Conservation (phyloP, 371 early-diverging fungal genomes). For the Saksenaea vasiformis region DNA sequence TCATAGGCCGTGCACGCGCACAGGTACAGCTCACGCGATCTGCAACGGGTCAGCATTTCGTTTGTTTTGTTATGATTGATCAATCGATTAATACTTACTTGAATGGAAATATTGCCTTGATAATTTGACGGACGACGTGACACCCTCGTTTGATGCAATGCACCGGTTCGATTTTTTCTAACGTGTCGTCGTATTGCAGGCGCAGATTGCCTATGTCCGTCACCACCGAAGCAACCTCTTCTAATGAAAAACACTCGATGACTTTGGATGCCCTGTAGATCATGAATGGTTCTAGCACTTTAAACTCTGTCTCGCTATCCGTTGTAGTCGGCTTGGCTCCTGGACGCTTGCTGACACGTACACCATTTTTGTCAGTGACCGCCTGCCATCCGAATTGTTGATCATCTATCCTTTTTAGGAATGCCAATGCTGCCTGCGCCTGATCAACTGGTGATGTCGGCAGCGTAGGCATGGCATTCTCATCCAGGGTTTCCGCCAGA, state of each 20-base stretch:
- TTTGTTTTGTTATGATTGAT: not conserved
- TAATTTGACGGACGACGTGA: slow-evolving; percentile 39
- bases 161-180: slow-evolving; percentile 43
- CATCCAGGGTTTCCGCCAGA: slow-evolving; percentile 4
- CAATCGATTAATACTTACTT: slow-evolving; percentile 56
- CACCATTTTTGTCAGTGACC: slow-evolving; percentile 51
- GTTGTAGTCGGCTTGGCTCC: slow-evolving; percentile 15
- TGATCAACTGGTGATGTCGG: slow-evolving; percentile 26
- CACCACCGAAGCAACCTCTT: slow-evolving; percentile 57
- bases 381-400: slow-evolving; percentile 52
- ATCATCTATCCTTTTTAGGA: slow-evolving; percentile 35
- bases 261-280: slow-evolving; percentile 58
- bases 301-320: slow-evolving; percentile 17
- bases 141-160: slow-evolving; percentile 43
- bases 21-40: slow-evolving; percentile 40
- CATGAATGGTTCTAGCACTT: slow-evolving; percentile 54
- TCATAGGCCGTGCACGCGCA: slow-evolving; percentile 39
- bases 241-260: slow-evolving; percentile 59
- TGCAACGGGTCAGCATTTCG: not conserved
- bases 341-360: slow-evolving; percentile 47
- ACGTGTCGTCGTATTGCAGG: slow-evolving; percentile 43
- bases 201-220: slow-evolving; percentile 45
- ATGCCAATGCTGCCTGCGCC: slow-evolving; percentile 32
- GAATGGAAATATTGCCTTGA: slow-evolving; percentile 58
- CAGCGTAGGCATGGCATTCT: slow-evolving; percentile 10